Base-by-base conservation (phyloP, 2,329 filamentous ascomycete species). In the Simplicillium sp. region DNA sequence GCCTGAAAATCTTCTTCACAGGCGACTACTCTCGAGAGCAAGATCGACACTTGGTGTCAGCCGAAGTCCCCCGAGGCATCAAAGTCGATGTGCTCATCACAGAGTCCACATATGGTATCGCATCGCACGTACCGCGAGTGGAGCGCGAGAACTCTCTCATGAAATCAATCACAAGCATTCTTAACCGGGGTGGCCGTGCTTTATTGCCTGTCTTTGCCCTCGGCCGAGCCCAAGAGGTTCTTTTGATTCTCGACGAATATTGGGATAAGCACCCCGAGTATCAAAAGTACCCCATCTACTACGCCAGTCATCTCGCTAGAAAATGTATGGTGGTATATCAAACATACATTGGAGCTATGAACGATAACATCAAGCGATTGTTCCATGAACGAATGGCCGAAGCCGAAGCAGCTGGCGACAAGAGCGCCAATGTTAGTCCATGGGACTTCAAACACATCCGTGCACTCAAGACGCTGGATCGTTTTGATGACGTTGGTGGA, bases 301-400 rank as follows among this genome's bases (percentile, higher is more conserved):
- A 97, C 60, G 94, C 94, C 41, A 92, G 87, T 53, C 95, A 94
- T 54, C 77, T 97, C 34, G 92, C 92, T 1, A 74, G 90, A 47
- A 92, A 95, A 62, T 98, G 92, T 66, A 98, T 98, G 92, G 78
- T 96, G 25, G 88, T 97, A 3, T 98, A 98, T 58, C 92, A 97
- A 60, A 98, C 92, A 2, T 98, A 97, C 54, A 87, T 97, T 37
- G 87, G 89, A 37, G 88, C 89, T 41, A 98, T 98, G 92, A 98
- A 98, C 59, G 90, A 97, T 56, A 97, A 96, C 54, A 97, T 98
- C 68, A 96, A 95, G 61, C 79, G 87, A 11, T 75, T 95, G n/a
- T 96, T 96, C 63, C 76, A 84, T 40, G 88, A 94, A 61, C 80
- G 87, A 37, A 94, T 95, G 79, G 87, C 87, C 4, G 87, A 94